Percentiles rank a stretch among this genome's conserved stretches.
Conservation (phyloP, 2,329 filamentous ascomycete genomes). For the Cryphonectria radicalis region DNA sequence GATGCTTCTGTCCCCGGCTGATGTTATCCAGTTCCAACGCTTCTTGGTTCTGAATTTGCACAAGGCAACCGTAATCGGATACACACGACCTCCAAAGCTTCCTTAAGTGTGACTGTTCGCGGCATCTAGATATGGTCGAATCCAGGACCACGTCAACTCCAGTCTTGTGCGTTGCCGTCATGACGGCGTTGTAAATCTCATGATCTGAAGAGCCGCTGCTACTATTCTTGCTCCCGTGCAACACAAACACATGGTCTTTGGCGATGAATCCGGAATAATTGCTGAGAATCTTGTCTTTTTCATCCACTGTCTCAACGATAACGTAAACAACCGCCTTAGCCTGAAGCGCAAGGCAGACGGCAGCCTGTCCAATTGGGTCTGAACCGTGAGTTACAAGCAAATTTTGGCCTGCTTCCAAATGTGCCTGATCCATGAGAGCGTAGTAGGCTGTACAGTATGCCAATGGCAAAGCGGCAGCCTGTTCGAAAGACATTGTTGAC, state of each 20-base stretch:
- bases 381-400: slow-evolving; percentile 47
- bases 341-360: slow-evolving; percentile 44
- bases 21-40: background rate
- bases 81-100: slow-evolving; percentile 22
- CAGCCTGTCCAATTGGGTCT: slow-evolving; percentile 46
- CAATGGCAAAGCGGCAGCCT: slow-evolving; percentile 46
- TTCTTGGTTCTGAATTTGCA: background rate
- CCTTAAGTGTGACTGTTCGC: background rate
- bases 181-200: slow-evolving; percentile 4
- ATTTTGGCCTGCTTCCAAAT: slow-evolving; percentile 43
- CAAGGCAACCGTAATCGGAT: slow-evolving; percentile 17
- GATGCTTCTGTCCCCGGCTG: background rate
- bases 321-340: slow-evolving; percentile 47
- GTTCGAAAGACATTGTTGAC: slow-evolving; percentile 39
- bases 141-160: slow-evolving; percentile 11
- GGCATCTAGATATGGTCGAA: background rate
- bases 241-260: background rate
- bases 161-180: background rate
- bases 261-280: background rate
- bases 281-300: slow-evolving; percentile 44
- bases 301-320: slow-evolving; percentile 46
- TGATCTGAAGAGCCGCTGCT: background rate
- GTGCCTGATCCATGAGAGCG: slow-evolving; percentile 44
- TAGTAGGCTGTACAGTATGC: slow-evolving; percentile 48
- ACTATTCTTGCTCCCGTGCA: background rate